Evolutionary conservation across 2,329 filamentous ascomycete genomes (phyloP), one percentile per base, ranked within the genome.

Genomic region (Parastagonospora avenae): DNA sequence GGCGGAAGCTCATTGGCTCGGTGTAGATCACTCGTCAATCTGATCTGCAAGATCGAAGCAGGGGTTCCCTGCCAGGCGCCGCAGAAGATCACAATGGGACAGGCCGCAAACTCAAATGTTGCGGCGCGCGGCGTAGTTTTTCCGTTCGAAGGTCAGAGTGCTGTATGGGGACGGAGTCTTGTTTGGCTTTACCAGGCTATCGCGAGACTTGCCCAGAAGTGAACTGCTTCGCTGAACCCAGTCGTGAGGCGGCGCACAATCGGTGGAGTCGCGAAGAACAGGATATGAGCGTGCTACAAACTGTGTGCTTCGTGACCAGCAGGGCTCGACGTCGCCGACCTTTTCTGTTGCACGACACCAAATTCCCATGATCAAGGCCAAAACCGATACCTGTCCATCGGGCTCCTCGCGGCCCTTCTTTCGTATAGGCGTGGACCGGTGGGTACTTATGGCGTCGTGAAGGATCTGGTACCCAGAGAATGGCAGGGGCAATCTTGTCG

Each of bases 21-120:
- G 64, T 44, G 65, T 50, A 52, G 60, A 63, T 61, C 54, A 59
- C 60, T 71, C 68, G 68, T 69, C 62, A 71, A 73, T 71, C 68
- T 71, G 63, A 67, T 63, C 62, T 61, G 42, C 53, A 46, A 53
- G 67, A 71, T 71, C 66, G 35, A 31, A 36, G 35, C 59, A 49
- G 50, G 66, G 61, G 48, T 51, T 60, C 66, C 68, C 60, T 68
- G 66, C 28, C 14, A 28, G 28, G 12, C 41, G 45, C 42, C 8
- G 4, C 32, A n/a, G 32, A 37, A 36, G 37, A 35, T 41, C 38
- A 19, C 28, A 33, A 58, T 41, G 42, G 40, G 48, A 41, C n/a
- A 50, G 56, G 45, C 51, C 40, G 39, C 45, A 41, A 43, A 31
- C 47, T 33, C 31, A 43, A 33, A 36, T 35, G 33, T 43, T 36